These are phyloP conservation scores for Lipomyces spencermartinsiae DNA, from an alignment of 805 yeast species.

Conservation along the genomic window DNA sequence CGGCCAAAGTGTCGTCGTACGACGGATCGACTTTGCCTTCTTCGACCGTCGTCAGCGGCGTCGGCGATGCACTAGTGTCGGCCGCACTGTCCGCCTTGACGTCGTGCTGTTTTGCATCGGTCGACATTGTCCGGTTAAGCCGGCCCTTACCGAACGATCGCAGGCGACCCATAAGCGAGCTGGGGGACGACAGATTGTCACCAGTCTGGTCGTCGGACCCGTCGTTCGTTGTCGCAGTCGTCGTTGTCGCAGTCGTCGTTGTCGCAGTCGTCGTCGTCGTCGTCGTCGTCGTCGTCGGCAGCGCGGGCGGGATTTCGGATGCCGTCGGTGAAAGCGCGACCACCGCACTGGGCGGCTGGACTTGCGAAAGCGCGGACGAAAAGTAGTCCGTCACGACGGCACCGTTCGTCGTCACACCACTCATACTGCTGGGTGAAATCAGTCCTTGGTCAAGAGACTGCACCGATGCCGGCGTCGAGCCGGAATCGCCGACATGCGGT, in stretches of 20 bases:
- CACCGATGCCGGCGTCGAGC: conserved; percentile 13
- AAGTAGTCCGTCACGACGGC: conserved; percentile 34
- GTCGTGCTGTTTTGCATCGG: conserved; percentile 15
- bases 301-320: conserved; percentile 16
- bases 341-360: conserved; percentile 21
- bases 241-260: not conserved
- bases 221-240: not conserved
- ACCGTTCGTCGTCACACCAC: conserved; percentile 9
- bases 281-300: conserved; percentile 11
- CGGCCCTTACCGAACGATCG: conserved; percentile 45
- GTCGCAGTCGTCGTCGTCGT: conserved; percentile 3
- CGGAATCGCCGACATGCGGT: conserved; percentile 13
- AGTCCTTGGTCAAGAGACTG: not conserved
- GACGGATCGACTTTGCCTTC: conserved; percentile 39
- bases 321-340: conserved; percentile 19
- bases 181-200: conserved; percentile 25
- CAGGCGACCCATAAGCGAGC: conserved; percentile 44
- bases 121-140: conserved; percentile 20
- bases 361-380: conserved; percentile 29
- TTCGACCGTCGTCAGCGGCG: conserved; percentile 31
- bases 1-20: conserved; percentile 41
- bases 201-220: conserved; percentile 13
- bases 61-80: conserved; percentile 31
- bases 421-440: conserved; percentile 9
- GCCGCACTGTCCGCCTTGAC: conserved; percentile 15